Base-by-base conservation (phyloP, 352 stramenopile species). In the Globisporangium sylvaticum region DNA sequence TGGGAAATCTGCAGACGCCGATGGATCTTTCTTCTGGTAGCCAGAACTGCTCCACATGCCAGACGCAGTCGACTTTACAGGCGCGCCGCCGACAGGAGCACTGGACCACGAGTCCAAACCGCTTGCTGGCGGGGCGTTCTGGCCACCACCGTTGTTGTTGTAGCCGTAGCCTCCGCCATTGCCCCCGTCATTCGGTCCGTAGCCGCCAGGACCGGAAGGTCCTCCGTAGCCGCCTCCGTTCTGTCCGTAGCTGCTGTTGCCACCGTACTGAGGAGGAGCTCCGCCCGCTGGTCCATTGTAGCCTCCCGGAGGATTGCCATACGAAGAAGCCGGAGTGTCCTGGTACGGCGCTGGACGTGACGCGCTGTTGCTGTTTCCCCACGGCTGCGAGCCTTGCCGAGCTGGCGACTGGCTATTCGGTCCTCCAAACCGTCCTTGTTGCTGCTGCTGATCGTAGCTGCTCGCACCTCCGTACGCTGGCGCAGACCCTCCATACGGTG, bases 1-100 rank as follows among this genome's bases (percentile, higher is more conserved):
- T 6, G 80, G 81, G n/a, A 83, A 65, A 25, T 81, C 72, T 0
- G 65, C 32, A 0, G 64, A 64, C 25, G 62, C 60, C 6, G 68
- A 62, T 27, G 71, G 63, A 9, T 92, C 84, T 34, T 80, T 88
- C 68, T 92, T 92, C 65, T 96, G 84, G 61, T 94, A 96, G 0
- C 88, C 88, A 29, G 79, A 73, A 66, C 78, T 94, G 69, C 85
- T 93, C 88, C 88, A 96, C 55, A 88, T 88, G 15, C 88, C 88
- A 15, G 77, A 65, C 18, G 72, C 72, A 18, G 73, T 54, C 14
- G 57, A 66, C 64, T 93, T 92, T 6, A 67, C 66, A 22, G 76
- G 68, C 29, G 76, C 53, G 2, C 76, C 78, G 50, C 69, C 67
- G 2, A 50, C 53, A 1, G 77, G 66, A 1, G 74, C 58, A 0